Conservation (phyloP, 768 basidiomycete genomes). For the Boletus tylopilopsis region DNA sequence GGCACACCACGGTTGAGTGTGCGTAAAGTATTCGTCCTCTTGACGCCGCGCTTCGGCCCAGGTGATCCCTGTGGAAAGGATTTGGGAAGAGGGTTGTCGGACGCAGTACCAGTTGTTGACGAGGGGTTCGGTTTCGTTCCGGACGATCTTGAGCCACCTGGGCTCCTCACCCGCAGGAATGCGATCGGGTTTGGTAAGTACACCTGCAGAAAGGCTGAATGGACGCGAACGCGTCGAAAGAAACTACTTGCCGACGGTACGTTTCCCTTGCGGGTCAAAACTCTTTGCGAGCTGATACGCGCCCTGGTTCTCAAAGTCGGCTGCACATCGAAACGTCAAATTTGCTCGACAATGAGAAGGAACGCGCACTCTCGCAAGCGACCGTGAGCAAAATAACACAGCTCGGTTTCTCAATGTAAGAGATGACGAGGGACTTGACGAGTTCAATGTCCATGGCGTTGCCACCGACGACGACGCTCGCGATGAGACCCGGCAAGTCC, state of each 20-base stretch:
- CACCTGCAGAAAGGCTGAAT: constrained; percentile 38
- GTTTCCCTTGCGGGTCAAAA: not conserved
- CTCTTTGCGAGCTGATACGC: constrained; percentile 1
- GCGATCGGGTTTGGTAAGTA: constrained; percentile 71
- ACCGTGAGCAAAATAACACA: constrained; percentile 1
- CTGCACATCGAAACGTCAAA: not conserved
- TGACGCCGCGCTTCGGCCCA: constrained; percentile 57
- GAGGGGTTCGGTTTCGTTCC: constrained; percentile 39
- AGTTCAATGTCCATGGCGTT: not conserved
- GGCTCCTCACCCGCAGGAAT: constrained; percentile 26
- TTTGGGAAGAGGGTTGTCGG: constrained; percentile 32
- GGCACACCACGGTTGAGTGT: constrained; percentile 46
- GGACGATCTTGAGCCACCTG: constrained; percentile 51
- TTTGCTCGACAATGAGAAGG: not conserved
- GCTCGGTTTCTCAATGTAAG: constrained; percentile 1
- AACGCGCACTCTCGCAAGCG: not conserved
- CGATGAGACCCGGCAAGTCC: constrained; percentile 2
- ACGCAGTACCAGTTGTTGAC: constrained; percentile 31
- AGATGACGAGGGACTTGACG: not conserved
- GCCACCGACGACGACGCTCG: not conserved
- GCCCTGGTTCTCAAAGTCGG: constrained; percentile 6
- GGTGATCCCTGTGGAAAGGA: constrained; percentile 19
- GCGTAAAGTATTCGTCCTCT: constrained; percentile 54
- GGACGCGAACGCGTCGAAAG: too few relatives aligned
- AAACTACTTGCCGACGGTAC: not conserved